Conservation (phyloP, 768 basidiomycete genomes). For the Amanita molliuscula region DNA sequence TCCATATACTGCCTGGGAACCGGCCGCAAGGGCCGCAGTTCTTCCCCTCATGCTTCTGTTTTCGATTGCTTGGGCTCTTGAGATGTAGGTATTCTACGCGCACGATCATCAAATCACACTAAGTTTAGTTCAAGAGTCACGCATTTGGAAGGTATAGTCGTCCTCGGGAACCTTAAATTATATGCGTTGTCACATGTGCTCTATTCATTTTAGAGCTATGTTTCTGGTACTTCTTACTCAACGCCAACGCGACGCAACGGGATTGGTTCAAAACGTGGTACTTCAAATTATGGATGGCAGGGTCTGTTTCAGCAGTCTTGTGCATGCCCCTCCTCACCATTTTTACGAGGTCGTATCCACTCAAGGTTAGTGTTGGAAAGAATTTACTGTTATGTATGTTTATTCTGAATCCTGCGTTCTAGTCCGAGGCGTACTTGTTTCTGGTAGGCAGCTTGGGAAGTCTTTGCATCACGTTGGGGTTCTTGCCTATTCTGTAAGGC, state of each 20-base stretch:
- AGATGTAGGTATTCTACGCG: conserved; percentile 43
- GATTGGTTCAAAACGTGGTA: conserved; percentile 73
- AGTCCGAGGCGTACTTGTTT: conserved; percentile 67
- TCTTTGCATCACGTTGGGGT: conserved; percentile 62
- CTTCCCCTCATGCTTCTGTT: conserved; percentile 59
- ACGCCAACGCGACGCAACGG: conserved; percentile 46
- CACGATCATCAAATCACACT: background rate
- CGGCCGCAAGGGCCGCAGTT: conserved; percentile 32
- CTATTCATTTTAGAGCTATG: conserved; percentile 50
- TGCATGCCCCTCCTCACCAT: conserved; percentile 67
- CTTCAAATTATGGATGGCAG: conserved; percentile 64
- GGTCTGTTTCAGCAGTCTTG: conserved; percentile 47
- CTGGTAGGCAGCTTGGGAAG: conserved; percentile 62
- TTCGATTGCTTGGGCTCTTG: conserved; percentile 60
- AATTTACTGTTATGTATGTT: conserved; percentile 5
- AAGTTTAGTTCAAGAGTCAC: conserved; percentile 40
- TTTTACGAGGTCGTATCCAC: conserved; percentile 45
- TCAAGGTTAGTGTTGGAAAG: conserved; percentile 35
- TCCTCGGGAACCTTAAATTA: background rate
- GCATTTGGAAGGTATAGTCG: conserved; percentile 59
- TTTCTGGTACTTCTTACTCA: conserved; percentile 81
- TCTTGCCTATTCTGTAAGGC: conserved; percentile 56
- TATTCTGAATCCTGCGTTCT: conserved; percentile 8
- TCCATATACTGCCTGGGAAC: conserved; percentile 50
- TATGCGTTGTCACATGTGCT: background rate